These are phyloP conservation scores for Xylaria longipes DNA, from an alignment of 495 filamentous ascomycete genomes.

Conservation along the genomic window DNA sequence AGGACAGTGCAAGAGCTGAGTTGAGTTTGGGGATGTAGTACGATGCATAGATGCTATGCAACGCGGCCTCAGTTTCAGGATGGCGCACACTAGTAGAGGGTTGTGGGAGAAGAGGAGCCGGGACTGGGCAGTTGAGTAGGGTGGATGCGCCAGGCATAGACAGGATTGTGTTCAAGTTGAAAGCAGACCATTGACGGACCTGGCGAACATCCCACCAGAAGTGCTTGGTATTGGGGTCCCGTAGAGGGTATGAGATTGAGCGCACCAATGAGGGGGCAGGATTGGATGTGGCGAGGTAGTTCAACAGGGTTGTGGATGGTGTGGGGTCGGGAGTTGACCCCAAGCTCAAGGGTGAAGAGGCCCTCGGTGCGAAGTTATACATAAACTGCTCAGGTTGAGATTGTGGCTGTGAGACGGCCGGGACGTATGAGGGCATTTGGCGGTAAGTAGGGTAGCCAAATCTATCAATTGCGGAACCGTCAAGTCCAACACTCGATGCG, in stretches of 20 bases:
- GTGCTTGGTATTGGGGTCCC: slow-evolving; percentile 74
- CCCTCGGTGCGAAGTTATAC: slow-evolving; percentile 50
- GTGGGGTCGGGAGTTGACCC: slow-evolving; percentile 51
- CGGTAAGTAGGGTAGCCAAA: slow-evolving; percentile 84
- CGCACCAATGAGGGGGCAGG: slow-evolving; percentile 83
- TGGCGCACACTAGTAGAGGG: slow-evolving; percentile 61
- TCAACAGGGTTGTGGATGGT: slow-evolving; percentile 72
- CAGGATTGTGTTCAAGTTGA: slow-evolving; percentile 74
- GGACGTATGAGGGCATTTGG: slow-evolving; percentile 72
- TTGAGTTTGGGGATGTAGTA: slow-evolving; percentile 82
- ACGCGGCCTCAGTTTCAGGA: slow-evolving; percentile 74
- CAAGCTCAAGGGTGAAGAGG: slow-evolving; percentile 58
- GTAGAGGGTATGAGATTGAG: slow-evolving; percentile 72
- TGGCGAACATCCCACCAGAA: slow-evolving; percentile 97
- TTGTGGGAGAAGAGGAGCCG: slow-evolving; percentile 66
- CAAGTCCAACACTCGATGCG: slow-evolving; percentile 71
- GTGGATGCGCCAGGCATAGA: slow-evolving; percentile 73
- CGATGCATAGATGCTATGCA: slow-evolving; percentile 71
- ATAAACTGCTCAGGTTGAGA: slow-evolving; percentile 50
- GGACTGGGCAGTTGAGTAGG: slow-evolving; percentile 75
- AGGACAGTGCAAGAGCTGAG: slow-evolving; percentile 73
- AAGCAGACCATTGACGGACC: slow-evolving; percentile 78
- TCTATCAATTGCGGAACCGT: slow-evolving; percentile 68
- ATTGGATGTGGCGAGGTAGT: slow-evolving; percentile 79
- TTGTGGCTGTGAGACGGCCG: slow-evolving; percentile 49